phyloP scores from a whole-genome alignment of 495 filamentous ascomycete species.

The Lophiotrema nucula region DNA sequence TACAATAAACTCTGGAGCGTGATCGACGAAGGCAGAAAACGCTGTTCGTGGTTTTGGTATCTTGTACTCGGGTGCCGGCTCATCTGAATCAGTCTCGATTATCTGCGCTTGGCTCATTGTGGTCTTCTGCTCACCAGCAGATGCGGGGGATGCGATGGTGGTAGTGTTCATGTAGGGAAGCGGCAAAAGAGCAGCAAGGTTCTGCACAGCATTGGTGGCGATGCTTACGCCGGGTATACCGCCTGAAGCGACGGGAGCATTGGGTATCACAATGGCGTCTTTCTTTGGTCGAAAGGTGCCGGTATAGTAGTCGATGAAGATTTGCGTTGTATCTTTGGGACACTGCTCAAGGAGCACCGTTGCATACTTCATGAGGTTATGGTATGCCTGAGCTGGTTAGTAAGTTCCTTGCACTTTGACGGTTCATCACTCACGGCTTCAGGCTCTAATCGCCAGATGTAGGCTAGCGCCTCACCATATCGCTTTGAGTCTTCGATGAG shows the following conservation, averaged over 20 bases:
- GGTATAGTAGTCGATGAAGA: constrained; percentile 93
- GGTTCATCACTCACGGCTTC: constrained; percentile 59
- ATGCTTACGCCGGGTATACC: constrained; percentile 40
- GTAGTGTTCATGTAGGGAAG: constrained; percentile 78
- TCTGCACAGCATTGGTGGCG: constrained; percentile 72
- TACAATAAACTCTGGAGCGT: constrained; percentile 81
- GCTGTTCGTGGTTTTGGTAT: constrained; percentile 83
- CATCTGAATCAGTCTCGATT: constrained; percentile 42
- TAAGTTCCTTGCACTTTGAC: constrained; percentile 1
- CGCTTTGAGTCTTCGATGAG: constrained; percentile 91
- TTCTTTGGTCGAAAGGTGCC: constrained; percentile 75
- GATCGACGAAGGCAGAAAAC: constrained; percentile 95
- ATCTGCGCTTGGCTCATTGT: constrained; percentile 43
- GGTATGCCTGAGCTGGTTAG: constrained; percentile 64
- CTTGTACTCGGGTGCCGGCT: constrained; percentile 51
- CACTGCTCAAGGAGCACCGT: constrained; percentile 85
- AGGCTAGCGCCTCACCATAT: constrained; percentile 82
- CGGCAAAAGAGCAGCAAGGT: constrained; percentile 76
- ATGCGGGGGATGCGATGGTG: constrained; percentile 34
- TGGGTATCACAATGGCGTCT: constrained; percentile 53
- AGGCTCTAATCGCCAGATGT: constrained; percentile 86
- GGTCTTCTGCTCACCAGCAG: constrained; percentile 33
- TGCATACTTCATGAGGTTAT: constrained; percentile 92
- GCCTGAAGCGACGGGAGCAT: constrained; percentile 55
- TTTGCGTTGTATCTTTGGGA: constrained; percentile 69